Conservation (phyloP, 306 rosid genomes). For the Castanea sativa region DNA sequence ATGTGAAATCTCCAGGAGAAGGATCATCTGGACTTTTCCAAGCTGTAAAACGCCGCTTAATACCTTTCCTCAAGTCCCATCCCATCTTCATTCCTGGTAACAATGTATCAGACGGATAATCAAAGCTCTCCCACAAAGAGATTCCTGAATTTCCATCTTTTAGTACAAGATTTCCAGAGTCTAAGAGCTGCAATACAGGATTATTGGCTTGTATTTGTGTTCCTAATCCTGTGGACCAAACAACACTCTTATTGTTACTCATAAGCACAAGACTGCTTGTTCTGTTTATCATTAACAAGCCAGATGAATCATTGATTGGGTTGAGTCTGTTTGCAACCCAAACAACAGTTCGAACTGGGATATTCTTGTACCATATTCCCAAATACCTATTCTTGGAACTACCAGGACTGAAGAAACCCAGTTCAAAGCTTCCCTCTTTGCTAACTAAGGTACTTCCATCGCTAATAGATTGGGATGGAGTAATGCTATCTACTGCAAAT, state of each 20-base stretch:
- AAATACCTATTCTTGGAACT: slow-evolving; percentile 26
- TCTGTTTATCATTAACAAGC: slow-evolving; percentile 25
- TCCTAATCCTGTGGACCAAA: slow-evolving; percentile 35
- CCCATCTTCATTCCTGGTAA: slow-evolving; percentile 61
- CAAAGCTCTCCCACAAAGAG: slow-evolving; percentile 62
- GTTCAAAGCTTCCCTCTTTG: slow-evolving; percentile 22
- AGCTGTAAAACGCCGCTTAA: slow-evolving; percentile 26
- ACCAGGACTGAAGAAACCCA: slow-evolving; percentile 41
- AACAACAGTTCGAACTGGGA: slow-evolving; percentile 33
- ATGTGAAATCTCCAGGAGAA: slow-evolving; percentile 43
- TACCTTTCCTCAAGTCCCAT: slow-evolving; percentile 41
- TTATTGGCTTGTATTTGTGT: slow-evolving; percentile 12
- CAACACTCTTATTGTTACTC: slow-evolving; percentile 3
- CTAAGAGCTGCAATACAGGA: slow-evolving; percentile 36
- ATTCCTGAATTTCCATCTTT: slow-evolving; percentile 25
- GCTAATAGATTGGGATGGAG: slow-evolving; percentile 3
- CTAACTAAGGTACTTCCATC: slow-evolving; percentile 24
- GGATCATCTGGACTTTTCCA: slow-evolving; percentile 53
- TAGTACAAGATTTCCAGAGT: slow-evolving; percentile 51
- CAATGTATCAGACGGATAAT: slow-evolving; percentile 58
- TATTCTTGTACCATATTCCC: slow-evolving; percentile 49
- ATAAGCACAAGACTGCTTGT: slow-evolving; percentile 21
- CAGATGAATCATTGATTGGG: slow-evolving; percentile 39
- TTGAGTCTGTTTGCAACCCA: slow-evolving; percentile 62
- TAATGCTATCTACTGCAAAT: slow-evolving; percentile 17